Base-by-base conservation (phyloP, 179 eudicot species). In the Carnegiea gigantea region DNA sequence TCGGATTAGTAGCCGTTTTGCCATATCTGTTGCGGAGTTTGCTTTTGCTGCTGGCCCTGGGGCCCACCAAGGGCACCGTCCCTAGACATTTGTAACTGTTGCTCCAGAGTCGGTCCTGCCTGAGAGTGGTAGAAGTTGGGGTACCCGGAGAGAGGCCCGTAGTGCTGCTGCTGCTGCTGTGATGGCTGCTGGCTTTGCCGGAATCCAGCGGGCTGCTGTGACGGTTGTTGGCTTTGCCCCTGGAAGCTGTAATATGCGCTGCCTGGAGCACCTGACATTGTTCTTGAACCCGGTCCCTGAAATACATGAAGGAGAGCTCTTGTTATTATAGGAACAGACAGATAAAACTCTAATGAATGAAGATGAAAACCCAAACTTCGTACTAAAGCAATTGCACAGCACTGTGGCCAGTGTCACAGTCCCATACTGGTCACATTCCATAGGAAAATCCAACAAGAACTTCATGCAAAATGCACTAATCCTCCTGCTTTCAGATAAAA, bases 111-210 rank as follows among this genome's bases (percentile, higher is more conserved):
- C 15, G 88, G 84, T 0, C 94, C 99, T 1, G 88, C 76, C 81
- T 91, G 98, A 24, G 97, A 90, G 62, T 91, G 93, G 88, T 94
- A 94, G 89, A 84, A 90, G 71, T 96, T 92, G 0, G 93, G 91
- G 83, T 94, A 92, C 33, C 95, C 97, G 0, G 84, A 79, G 1
- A 84, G 92, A 26, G 76, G 79, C 44, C 93, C 96, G 17, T 94
- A 93, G 76, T 87, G 93, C 46, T 70, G 73, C 85, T 92, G 73
- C 85, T 92, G 73, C 21, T 70, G 73, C 85, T 92, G 98, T 23
- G 95, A 84, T 21, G 91, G 89, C 76, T 87, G 99, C 85, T 90
- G 97, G 72, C 72, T 88, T 86, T 94, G 99, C 77, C 93, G 81
- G 76, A 83, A 91, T 75, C 95, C 99, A 48, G 90, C 83, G 0